A percentile compares a stretch with the other conserved stretches of the same genome.
Conservation (phyloP, 306 rosid genomes). For the Leucaena leucocephala region DNA sequence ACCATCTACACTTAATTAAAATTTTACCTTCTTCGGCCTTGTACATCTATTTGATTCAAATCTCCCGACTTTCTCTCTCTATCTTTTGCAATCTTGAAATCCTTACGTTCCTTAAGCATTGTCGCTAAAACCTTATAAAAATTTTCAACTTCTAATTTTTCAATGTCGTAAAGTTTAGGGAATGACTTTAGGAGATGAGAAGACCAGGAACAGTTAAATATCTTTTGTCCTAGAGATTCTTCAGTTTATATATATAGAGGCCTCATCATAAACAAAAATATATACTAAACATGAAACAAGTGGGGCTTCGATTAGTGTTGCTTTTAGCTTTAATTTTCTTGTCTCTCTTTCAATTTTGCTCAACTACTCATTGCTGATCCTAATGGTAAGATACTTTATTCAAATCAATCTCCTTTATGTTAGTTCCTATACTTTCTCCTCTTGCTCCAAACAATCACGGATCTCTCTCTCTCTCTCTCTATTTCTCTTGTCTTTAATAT, state of each 20-base stretch:
- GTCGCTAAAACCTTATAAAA: no score
- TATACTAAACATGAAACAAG: neutral
- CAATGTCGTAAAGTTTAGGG: neutral
- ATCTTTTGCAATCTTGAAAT: no score
- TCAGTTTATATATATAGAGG: neutral
- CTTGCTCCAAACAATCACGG: neutral
- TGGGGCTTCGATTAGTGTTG: neutral
- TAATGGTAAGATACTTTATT: neutral
- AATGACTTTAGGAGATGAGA: neutral
- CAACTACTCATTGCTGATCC: neutral
- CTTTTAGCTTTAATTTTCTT: neutral
- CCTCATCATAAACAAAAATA: neutral
- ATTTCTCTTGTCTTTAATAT: no score
- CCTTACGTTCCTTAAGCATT: no score
- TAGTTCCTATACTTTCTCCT: neutral
- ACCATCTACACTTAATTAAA: no score
- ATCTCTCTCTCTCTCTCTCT: no score
- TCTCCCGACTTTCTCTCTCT: no score
- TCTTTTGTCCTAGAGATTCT: no score
- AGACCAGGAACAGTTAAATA: neutral
- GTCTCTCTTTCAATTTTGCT: neutral
- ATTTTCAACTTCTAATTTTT: neutral
- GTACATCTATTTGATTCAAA: no score
- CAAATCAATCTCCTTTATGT: neutral
- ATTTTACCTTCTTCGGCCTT: no score